phyloP scores from a whole-genome alignment of 257 asterid genomes.

The Hygrophila difformis region DNA sequence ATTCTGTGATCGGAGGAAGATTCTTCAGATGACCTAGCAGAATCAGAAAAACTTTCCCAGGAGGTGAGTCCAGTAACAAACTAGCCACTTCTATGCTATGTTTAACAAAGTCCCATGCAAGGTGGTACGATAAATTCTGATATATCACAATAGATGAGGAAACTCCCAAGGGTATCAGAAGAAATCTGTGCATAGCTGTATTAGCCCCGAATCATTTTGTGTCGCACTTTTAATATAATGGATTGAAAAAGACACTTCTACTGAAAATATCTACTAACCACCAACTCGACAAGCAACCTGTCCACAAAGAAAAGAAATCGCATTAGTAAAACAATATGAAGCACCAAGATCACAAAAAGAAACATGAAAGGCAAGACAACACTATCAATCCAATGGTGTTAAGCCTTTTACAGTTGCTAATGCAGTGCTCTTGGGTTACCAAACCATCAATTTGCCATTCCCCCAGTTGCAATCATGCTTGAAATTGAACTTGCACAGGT shows the following conservation, averaged over 20 bases:
- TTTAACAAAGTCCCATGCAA: neutral
- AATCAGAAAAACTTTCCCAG: neutral
- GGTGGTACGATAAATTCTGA: neutral
- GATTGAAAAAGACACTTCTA: conserved; percentile 9
- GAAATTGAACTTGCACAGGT: neutral
- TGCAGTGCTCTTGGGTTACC: too few species aligned
- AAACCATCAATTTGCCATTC: neutral
- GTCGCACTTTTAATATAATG: conserved; percentile 1
- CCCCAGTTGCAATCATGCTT: neutral
- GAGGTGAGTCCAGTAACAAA: neutral
- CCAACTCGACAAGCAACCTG: conserved; percentile 46
- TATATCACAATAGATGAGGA: neutral
- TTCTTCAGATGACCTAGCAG: neutral
- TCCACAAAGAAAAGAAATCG: conserved; percentile 15
- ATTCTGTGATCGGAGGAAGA: neutral
- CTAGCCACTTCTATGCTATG: neutral
- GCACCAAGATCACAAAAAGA: conserved; percentile 10
- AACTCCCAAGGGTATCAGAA: neutral
- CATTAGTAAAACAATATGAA: conserved; percentile 3
- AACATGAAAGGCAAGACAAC: neutral
- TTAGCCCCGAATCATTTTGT: neutral
- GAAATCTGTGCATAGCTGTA: conserved; percentile 1
- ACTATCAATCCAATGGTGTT: conserved; percentile 1
- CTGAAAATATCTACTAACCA: conserved; percentile 35
- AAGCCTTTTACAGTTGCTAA: too few species aligned